Evolutionary conservation across 768 basidiomycete species (phyloP), one percentile per base, ranked within the genome.

Genomic region (Candolleomyces eurysporus): DNA sequence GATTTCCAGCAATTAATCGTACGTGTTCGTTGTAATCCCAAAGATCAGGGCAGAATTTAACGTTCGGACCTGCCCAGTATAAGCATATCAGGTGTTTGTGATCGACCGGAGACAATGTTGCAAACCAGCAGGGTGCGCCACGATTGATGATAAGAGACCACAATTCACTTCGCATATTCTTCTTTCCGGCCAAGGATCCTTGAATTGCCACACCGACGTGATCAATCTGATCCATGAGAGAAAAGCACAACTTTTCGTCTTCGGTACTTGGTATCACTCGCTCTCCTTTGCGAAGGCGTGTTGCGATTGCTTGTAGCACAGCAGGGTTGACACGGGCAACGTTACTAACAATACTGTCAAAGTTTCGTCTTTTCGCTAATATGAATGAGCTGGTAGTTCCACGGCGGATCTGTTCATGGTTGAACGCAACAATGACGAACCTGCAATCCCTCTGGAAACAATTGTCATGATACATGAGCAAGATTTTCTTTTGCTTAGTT

Each of bases 381-480:
- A 77, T 42, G 48, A 64, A 75, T 2, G 76, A 68, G 2, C 69
- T 70, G 0, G 58, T 66, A 0, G 69, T 64, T 3, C 70, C 65
- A 0, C 57, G 60, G 48, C 69, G 74, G 3, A 79, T 71, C 57
- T 80, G 80, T 26, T 73, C 61, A 51, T 79, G 74, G 54, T 73
- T 79, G 58, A 79, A 79, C 0, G 70, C 75, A 26, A 77, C 60
- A 36, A 79, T 73, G 1, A 75, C 68, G 61, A 79, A 81, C 19
- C 70, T 60, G 1, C 65, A 10, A 58, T 80, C 77, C 0, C 21
- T 61, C 60, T 79, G 79, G 65, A 81, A 81, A 0, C 72, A 63
- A 49, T 76, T 76, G 57, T 79, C 78, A 57, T 75, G 69, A 62
- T 78, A 79, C 72, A 76, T 71, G 0, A 81, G 61, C 0, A 76